Percentiles rank a stretch among this genome's conserved stretches.
Evolutionary conservation across 768 basidiomycete genomes (phyloP).

Genomic region (Phaeotremella fagi): DNA sequence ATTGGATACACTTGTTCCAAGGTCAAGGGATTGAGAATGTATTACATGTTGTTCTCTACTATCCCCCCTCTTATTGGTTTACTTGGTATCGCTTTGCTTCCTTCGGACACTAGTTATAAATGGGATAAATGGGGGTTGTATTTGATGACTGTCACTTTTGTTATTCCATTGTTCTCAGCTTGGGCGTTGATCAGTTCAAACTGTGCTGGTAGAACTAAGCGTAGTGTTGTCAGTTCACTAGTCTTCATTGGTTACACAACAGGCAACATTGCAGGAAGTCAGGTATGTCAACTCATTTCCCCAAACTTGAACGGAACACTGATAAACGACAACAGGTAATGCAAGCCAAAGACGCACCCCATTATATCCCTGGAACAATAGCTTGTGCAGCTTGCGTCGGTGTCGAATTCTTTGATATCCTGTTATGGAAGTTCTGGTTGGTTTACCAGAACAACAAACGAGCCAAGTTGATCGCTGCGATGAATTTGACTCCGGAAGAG

Average conservation of each 20-base stretch:
- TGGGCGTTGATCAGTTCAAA: slow-evolving; percentile 30
- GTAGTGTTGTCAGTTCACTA: slow-evolving; percentile 15
- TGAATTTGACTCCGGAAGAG: slow-evolving; percentile 17
- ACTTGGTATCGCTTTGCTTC: slow-evolving; percentile 12
- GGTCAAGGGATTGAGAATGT: slow-evolving; percentile 5
- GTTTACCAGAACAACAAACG: slow-evolving; percentile 22
- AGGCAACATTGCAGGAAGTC: slow-evolving; percentile 21
- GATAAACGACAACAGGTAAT: slow-evolving; percentile 11
- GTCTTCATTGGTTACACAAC: slow-evolving; percentile 26
- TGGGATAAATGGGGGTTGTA: slow-evolving; percentile 12
- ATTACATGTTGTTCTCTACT: slow-evolving; percentile 8
- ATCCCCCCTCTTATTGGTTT: slow-evolving; percentile 12
- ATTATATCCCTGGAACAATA: slow-evolving; percentile 22
- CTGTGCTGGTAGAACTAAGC: slow-evolving; percentile 32
- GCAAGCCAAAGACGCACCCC: slow-evolving; percentile 26
- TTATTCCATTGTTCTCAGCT: slow-evolving; percentile 14
- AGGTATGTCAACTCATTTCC: neutral
- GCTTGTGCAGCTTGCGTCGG: slow-evolving; percentile 20
- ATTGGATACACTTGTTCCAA: neutral
- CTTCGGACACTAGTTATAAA: slow-evolving; percentile 1
- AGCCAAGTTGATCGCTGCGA: slow-evolving; percentile 1
- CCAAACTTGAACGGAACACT: neutral
- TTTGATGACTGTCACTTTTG: slow-evolving; percentile 21
- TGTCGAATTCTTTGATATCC: slow-evolving; percentile 15
- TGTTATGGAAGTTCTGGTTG: slow-evolving; percentile 23